phyloP scores from a whole-genome alignment of 2,329 filamentous ascomycete genomes.

The Bipolaris sorokiniana region DNA sequence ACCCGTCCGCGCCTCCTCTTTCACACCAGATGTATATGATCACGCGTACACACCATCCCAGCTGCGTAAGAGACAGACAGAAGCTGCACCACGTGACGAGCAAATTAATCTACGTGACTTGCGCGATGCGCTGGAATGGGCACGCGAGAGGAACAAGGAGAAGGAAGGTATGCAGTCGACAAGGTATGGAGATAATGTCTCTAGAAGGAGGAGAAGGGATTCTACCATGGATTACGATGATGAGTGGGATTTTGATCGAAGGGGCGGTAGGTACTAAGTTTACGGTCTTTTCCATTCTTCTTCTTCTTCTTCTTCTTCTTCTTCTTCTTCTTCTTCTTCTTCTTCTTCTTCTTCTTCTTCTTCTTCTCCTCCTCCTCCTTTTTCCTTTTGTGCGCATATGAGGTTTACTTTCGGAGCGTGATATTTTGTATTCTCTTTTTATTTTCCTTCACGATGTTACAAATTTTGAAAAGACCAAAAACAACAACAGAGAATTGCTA shows the following conservation, averaged over 20 bases:
- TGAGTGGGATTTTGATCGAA: conserved; percentile 9
- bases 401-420: too few species aligned
- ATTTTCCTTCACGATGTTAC: too few species aligned
- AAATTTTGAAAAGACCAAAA: too few species aligned
- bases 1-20: conserved; percentile 15
- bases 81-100: neutral
- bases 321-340: neutral
- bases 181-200: neutral
- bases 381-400: neutral
- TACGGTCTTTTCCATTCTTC: neutral
- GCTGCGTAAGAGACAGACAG: neutral
- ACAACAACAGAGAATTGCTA: too few species aligned
- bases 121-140: conserved; percentile 11
- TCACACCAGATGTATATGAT: conserved; percentile 10
- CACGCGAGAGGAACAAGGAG: conserved; percentile 9
- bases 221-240: conserved; percentile 6
- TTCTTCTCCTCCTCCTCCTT: too few species aligned
- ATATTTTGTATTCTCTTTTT: too few species aligned
- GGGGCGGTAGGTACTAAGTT: neutral
- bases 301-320: neutral
- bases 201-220: neutral
- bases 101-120: conserved; percentile 6
- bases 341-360: too few species aligned
- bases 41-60: neutral
- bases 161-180: neutral